A percentile compares a stretch with the other conserved stretches of the same genome.
Conservation (phyloP, 78 protist species). For the Dictyostelium firmibasis region DNA sequence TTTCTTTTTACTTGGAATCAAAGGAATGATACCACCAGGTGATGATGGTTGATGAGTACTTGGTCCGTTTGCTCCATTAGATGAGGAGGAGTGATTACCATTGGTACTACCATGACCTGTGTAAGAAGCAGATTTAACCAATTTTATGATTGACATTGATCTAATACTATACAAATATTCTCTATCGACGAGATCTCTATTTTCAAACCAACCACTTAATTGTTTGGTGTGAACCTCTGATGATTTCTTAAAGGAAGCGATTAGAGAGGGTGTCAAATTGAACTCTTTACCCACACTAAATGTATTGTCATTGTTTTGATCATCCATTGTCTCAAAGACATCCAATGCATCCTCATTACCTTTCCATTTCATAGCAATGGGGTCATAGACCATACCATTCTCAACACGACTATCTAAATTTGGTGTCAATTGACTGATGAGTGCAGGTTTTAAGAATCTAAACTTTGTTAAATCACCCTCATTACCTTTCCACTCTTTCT, state of each 20-base stretch:
- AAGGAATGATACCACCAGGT: slow-evolving; percentile 33
- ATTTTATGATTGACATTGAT: slow-evolving; percentile 61
- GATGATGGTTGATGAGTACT: background rate
- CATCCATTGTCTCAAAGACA: slow-evolving; percentile 73
- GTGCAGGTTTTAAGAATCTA: slow-evolving; percentile 52
- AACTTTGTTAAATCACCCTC: slow-evolving; percentile 72
- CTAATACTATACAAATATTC: slow-evolving; percentile 36
- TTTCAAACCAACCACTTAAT: slow-evolving; percentile 64
- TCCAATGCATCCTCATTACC: slow-evolving; percentile 80
- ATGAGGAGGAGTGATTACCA: background rate
- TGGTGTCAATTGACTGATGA: slow-evolving; percentile 39
- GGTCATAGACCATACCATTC: slow-evolving; percentile 80
- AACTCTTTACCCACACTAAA: slow-evolving; percentile 67
- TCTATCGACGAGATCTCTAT: slow-evolving; percentile 15
- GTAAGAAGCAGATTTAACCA: background rate
- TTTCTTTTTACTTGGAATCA: background rate
- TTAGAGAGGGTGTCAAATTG: background rate
- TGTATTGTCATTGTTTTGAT: slow-evolving; percentile 65
- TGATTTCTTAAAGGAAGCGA: slow-evolving; percentile 5
- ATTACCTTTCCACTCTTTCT: slow-evolving; percentile 74
- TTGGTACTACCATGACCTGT: background rate
- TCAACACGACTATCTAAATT: slow-evolving; percentile 22
- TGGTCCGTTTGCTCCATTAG: background rate
- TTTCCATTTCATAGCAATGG: slow-evolving; percentile 75
- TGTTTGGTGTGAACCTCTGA: background rate